Conservation (phyloP, 345 rosid species). For the Dipteronia sinensis region DNA sequence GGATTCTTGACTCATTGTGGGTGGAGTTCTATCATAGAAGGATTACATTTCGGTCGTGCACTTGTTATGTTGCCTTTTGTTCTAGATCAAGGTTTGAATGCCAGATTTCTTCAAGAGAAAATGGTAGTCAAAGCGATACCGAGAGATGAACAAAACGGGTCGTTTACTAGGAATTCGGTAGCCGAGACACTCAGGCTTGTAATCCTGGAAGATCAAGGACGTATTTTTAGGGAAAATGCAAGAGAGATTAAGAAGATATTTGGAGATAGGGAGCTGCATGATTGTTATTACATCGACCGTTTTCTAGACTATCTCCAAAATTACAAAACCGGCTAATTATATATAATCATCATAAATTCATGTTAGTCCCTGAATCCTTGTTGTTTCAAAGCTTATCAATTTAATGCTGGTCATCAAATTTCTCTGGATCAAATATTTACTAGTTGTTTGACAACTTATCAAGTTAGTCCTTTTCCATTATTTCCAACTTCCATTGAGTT, state of each 20-base stretch:
- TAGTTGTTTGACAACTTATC: no score
- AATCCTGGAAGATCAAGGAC: conserved; percentile 10
- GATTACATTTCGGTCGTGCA: not conserved
- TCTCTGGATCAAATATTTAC: no score
- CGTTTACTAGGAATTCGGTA: conserved; percentile 16
- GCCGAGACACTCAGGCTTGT: conserved; percentile 23
- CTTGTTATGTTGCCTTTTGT: conserved; percentile 9
- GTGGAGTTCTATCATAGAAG: conserved; percentile 22
- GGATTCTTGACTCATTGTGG: conserved; percentile 29
- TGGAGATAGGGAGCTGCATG: not conserved
- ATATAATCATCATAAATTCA: no score
- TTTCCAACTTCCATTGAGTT: no score
- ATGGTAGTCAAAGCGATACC: conserved; percentile 19
- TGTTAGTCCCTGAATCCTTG: no score
- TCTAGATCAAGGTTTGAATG: conserved; percentile 25
- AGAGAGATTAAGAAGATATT: not conserved
- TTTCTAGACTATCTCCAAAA: no score
- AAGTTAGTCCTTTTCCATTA: no score
- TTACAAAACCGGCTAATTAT: no score
- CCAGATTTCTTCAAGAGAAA: conserved; percentile 17
- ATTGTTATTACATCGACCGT: not conserved
- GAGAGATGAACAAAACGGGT: conserved; percentile 18
- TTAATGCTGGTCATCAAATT: no score
- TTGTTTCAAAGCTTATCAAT: no score
- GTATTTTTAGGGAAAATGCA: not conserved